Evolutionary conservation across 2,329 filamentous ascomycete species (phyloP).

Genomic region (Rhynchosporium secalis): DNA sequence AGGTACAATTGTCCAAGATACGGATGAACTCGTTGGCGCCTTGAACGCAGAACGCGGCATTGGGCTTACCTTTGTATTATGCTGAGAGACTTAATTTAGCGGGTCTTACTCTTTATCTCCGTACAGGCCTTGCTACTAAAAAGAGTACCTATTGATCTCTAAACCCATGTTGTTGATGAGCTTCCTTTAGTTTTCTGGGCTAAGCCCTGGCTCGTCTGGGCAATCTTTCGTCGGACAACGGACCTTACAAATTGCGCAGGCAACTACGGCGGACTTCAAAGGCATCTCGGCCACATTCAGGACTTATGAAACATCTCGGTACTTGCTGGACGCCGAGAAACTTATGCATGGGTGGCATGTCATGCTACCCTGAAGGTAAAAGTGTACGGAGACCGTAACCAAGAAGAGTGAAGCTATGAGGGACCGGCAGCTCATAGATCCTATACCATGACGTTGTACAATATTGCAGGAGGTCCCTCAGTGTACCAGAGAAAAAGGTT

Average conservation of each 20-base stretch:
- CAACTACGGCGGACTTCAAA: constrained; percentile 9
- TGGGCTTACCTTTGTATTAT: constrained; percentile 14
- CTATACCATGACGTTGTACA: too few relatives aligned
- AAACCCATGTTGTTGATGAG: not conserved
- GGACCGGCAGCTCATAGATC: too few relatives aligned
- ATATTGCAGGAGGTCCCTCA: too few relatives aligned
- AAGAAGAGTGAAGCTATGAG: not conserved
- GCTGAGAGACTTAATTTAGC: not conserved
- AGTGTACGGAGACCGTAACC: not conserved
- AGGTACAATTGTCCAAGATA: too few relatives aligned
- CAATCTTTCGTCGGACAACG: not conserved
- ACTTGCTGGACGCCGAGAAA: constrained; percentile 10
- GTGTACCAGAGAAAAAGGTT: too few relatives aligned
- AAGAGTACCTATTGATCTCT: too few relatives aligned
- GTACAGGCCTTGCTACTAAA: too few relatives aligned
- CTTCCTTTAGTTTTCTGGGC: constrained; percentile 9
- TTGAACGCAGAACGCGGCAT: not conserved
- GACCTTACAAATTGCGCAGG: constrained; percentile 1
- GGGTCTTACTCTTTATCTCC: too few relatives aligned
- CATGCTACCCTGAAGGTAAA: not conserved
- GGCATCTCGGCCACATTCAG: not conserved
- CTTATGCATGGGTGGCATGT: constrained; percentile 8
- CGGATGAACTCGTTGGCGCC: not conserved
- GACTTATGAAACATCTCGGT: constrained; percentile 8
- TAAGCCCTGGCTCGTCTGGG: not conserved